These are phyloP conservation scores for Clausena lansium DNA, from an alignment of 345 rosid genomes.

Conservation along the genomic window DNA sequence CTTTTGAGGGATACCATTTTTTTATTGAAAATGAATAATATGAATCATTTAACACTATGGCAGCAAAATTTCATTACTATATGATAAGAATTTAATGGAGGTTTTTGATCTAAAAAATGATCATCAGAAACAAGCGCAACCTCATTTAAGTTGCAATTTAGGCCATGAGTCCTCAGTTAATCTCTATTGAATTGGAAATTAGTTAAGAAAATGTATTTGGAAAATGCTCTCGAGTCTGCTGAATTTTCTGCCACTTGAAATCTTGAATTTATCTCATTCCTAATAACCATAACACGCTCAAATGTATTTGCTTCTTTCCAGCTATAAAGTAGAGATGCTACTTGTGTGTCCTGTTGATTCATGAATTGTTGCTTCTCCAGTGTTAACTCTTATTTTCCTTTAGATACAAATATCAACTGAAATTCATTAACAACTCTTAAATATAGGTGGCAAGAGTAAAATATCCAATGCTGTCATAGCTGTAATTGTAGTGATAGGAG, in stretches of 20 bases:
- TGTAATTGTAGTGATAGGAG: constrained; percentile 37
- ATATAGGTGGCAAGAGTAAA: constrained; percentile 32
- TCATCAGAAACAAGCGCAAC: neutral
- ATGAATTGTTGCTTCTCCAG: neutral
- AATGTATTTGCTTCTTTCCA: neutral
- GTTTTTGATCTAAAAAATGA: neutral
- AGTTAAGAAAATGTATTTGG: neutral
- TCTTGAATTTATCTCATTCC: neutral
- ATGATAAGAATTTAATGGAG: neutral
- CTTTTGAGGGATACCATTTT: neutral
- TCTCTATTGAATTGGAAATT: neutral
- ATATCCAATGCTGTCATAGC: constrained; percentile 40
- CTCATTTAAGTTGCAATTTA: neutral
- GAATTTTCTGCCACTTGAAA: no score
- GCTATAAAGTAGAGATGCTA: neutral
- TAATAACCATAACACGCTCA: neutral
- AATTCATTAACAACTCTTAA: constrained; percentile 3
- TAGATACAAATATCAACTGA: neutral
- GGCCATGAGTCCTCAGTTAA: neutral
- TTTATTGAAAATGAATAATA: neutral
- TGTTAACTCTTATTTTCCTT: neutral
- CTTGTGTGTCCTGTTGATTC: neutral
- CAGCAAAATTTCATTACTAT: neutral
- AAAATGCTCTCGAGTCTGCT: neutral
- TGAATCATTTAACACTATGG: neutral